Base-by-base conservation (phyloP, 179 eudicot species). In the Drosera spatulata region DNA sequence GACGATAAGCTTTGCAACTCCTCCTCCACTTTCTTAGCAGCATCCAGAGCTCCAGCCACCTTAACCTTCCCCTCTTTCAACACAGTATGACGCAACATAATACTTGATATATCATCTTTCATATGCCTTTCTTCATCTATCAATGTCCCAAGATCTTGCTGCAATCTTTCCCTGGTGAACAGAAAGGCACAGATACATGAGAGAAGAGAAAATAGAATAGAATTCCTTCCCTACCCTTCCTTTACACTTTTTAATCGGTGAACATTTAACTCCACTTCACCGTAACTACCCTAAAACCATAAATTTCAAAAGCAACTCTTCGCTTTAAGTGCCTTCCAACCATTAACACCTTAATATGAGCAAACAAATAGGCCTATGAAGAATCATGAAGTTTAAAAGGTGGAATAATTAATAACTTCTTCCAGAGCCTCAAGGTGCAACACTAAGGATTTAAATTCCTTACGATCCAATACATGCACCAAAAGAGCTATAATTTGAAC, bases 1-100 rank as follows among this genome's bases (percentile, higher is more conserved):
- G 79, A 85, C 40, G 64, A 68, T 67, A 84, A 61, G 63, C 69
- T 76, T 50, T 93, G 83, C 47, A 88, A 70, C 70, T 93, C 96
- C 42, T 76, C 80, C 70, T 86, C 95, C 33, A 58, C 76, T 65
- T 73, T 82, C 63, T 78, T 75, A 45, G 82, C 53, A 43, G 74
- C 55, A 41, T 57, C 44, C 66, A 93, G 62, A 41, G 54, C 55
- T 63, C 59, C 68, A 39, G 61, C 71, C 50, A 71, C 75, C 61
- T 66, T 74, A 11, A 55, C 33, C 75, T 88, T 86, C 58, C 82
- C 83, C 73, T 84, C 96, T 75, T 93, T 77, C 53, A 49, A 41
- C 62, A 56, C 3, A 71, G 56, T 71, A 90, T 79, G 79, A 60
- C 89, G 79, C 38, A 60, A 4, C 53, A 66, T 69, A 5, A 74